These are phyloP conservation scores for Boletus subcaerulescens DNA, from an alignment of 768 basidiomycete genomes.

Conservation along the genomic window DNA sequence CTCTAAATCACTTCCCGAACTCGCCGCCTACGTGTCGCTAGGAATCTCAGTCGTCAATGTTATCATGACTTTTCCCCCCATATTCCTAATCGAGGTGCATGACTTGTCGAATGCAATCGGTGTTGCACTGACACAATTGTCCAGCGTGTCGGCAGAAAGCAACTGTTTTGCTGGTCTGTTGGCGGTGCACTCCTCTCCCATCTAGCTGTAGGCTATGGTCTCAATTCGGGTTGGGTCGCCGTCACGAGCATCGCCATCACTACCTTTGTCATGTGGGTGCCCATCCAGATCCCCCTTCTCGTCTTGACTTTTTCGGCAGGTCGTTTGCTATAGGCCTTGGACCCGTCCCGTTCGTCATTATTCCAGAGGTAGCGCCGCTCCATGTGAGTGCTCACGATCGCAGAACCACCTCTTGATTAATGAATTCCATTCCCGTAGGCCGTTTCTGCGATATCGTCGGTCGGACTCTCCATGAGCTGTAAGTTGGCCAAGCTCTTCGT, in stretches of 20 bases:
- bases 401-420: neutral
- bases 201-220: conserved; percentile 62
- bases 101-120: conserved; percentile 2
- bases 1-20: conserved; percentile 69
- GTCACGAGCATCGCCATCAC: conserved; percentile 73
- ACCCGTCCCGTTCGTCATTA: conserved; percentile 89
- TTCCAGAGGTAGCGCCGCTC: conserved; percentile 83
- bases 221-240: conserved; percentile 57
- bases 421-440: conserved; percentile 42
- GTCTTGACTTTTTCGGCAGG: conserved; percentile 35
- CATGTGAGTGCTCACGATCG: conserved; percentile 48
- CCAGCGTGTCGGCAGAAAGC: conserved; percentile 71
- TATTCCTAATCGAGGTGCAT: conserved; percentile 78
- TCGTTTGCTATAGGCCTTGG: conserved; percentile 90
- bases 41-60: conserved; percentile 85
- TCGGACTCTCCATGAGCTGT: conserved; percentile 74
- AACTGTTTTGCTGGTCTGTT: conserved; percentile 65
- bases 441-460: conserved; percentile 75
- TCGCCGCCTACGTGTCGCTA: conserved; percentile 79
- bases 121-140: conserved; percentile 1
- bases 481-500: conserved; percentile 22
- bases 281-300: neutral
- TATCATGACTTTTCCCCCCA: conserved; percentile 71
- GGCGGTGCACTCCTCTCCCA: conserved; percentile 65
- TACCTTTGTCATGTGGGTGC: conserved; percentile 73